These are phyloP conservation scores for Picochlorum sp. DNA, from an alignment of 139 green algal species.

Conservation along the genomic window DNA sequence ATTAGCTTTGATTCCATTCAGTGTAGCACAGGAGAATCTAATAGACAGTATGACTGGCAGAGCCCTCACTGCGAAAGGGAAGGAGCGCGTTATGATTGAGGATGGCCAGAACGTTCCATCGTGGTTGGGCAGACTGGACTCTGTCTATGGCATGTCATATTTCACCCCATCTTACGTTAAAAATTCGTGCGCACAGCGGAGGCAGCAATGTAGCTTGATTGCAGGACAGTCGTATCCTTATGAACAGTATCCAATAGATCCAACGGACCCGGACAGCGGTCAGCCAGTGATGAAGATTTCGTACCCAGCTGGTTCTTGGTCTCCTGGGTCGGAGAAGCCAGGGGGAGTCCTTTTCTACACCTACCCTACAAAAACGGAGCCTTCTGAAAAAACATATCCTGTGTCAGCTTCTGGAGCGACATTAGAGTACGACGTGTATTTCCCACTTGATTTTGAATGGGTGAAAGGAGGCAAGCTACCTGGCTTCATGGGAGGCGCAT, in stretches of 20 bases:
- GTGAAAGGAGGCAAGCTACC: constrained; percentile 9
- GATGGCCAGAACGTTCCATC: neutral
- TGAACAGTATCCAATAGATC: constrained; percentile 3
- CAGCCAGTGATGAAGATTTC: constrained; percentile 7
- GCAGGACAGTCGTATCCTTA: constrained; percentile 7
- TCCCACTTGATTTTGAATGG: neutral
- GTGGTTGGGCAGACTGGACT: constrained; percentile 7
- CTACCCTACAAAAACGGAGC: constrained; percentile 9
- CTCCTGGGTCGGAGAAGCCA: neutral
- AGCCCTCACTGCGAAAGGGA: neutral
- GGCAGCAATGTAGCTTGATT: constrained; percentile 3
- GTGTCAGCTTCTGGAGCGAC: neutral
- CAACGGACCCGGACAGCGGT: neutral
- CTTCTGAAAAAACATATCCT: constrained; percentile 1
- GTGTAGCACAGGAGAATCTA: too few relatives aligned
- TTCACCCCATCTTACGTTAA: constrained; percentile 2
- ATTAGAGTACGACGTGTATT: constrained; percentile 4
- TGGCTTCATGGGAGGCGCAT: constrained; percentile 3
- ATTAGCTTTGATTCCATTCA: too few relatives aligned
- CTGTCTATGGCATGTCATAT: constrained; percentile 3
- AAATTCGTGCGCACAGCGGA: neutral
- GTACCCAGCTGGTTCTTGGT: constrained; percentile 10
- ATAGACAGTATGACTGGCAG: neutral
- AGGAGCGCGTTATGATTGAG: neutral
- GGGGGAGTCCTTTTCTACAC: constrained; percentile 17